phyloP scores from a whole-genome alignment of 108 stramenopile genomes.

The Ochromonas danica region DNA sequence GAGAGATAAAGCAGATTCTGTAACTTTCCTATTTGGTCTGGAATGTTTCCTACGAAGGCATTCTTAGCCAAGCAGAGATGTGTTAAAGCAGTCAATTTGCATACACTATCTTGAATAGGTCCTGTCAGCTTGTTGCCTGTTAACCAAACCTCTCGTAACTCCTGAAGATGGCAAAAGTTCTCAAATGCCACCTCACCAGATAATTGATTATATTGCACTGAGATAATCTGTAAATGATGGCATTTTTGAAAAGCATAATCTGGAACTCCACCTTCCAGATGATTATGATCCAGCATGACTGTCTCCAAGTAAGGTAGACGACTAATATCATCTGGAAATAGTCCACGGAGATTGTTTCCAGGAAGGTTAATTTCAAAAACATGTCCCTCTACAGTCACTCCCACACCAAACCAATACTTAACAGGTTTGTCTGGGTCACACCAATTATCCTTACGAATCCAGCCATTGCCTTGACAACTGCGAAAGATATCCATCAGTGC shows the following conservation, averaged over 20 bases:
- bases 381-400: conserved; percentile 7
- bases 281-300: conserved; percentile 6
- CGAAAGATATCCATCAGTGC: neutral
- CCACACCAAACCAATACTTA: neutral
- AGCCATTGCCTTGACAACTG: neutral
- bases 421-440: neutral
- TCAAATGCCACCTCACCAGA: neutral
- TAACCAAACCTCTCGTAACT: conserved; percentile 17
- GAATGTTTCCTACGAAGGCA: neutral
- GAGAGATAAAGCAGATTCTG: neutral
- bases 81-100: neutral
- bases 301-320: neutral
- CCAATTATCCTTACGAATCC: neutral
- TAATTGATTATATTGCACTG: neutral
- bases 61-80: neutral
- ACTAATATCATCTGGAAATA: neutral
- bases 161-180: neutral
- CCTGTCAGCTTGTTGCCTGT: neutral
- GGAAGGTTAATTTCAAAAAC: conserved; percentile 3
- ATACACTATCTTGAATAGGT: neutral
- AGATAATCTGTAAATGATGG: neutral
- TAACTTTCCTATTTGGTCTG: neutral
- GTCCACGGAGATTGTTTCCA: neutral
- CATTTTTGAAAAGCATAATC: conserved; percentile 11
- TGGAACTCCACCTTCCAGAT: neutral